Evolutionary conservation across 495 filamentous ascomycete species (phyloP), one percentile per base, ranked within the genome.

Genomic region (Penicillium salamii): DNA sequence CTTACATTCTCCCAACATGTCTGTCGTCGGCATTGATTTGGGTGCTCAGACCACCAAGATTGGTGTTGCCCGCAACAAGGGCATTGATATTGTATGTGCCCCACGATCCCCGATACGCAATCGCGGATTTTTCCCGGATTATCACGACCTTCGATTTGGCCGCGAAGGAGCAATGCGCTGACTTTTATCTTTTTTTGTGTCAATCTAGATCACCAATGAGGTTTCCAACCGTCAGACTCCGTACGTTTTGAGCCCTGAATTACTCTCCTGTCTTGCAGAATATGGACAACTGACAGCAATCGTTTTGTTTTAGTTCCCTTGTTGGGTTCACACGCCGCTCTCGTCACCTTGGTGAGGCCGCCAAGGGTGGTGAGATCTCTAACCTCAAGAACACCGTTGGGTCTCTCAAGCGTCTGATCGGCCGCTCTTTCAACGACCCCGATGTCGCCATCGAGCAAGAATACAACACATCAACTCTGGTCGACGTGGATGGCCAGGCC

Each of bases 311-410:
- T 51, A 97, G 91, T 45, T 88, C 93, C 55, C 80, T 99, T 49
- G 93, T 99, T 53, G 90, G 89, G 63, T 99, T 97, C 72, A 90
- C 88, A 43, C 87, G 89, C 61, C 95, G 92, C 75, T 87, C 82
- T 66, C 85, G 93, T 78, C 91, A 91, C 61, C 81, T 97, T 52
- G 93, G 93, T 53, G 93, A 97, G 74, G 72, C 89, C 43, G 93
- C 93, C 46, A 97, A 97, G 82, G 97, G 91, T 57, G 92, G 96
- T 77, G 95, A 97, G 78, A 92, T 96, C 63, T 97, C 92, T 55
- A 99, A 99, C 76, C 80, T 99, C 55, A 99, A 96, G 79, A 99
- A 97, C 79, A 99, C 93, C 44, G 88, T 97, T 71, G 76, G 82
- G 67, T 91, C 84, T 54, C 80, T 99, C 47, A 96, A 96, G 78